A percentile compares a stretch with the other conserved stretches of the same genome.
These are phyloP conservation scores for Teunomyces gatunensis DNA, from an alignment of 805 yeast species.

Conservation along the genomic window DNA sequence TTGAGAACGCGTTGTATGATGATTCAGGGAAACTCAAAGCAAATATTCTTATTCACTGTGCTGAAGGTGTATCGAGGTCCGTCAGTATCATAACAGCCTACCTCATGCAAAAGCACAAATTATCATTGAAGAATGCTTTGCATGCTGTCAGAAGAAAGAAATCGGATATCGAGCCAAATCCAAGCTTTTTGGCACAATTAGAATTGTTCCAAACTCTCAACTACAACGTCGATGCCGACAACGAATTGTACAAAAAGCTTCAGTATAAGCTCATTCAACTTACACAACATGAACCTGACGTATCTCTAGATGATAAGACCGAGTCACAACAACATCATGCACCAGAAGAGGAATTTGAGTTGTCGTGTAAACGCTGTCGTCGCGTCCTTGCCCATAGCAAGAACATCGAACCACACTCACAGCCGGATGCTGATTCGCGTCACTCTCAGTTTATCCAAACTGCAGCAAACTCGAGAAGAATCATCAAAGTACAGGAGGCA, in stretches of 20 bases:
- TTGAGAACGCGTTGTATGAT: conserved; percentile 56
- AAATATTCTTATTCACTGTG: conserved; percentile 47
- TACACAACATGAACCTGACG: conserved; percentile 24
- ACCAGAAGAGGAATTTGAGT: conserved; percentile 23
- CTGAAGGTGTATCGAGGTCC: conserved; percentile 47
- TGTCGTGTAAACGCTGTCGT: conserved; percentile 85
- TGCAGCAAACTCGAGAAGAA: conserved; percentile 59
- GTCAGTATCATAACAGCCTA: conserved; percentile 46
- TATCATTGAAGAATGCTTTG: conserved; percentile 59
- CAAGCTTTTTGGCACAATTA: conserved; percentile 71
- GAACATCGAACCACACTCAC: conserved; percentile 61
- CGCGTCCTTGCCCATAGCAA: conserved; percentile 60
- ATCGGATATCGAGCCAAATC: conserved; percentile 65
- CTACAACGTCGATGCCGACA: conserved; percentile 22
- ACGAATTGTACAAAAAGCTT: conserved; percentile 25
- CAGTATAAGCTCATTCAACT: conserved; percentile 36
- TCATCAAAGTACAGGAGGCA: conserved; percentile 57
- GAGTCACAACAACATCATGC: conserved; percentile 8
- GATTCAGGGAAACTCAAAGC: conserved; percentile 23
- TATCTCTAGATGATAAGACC: conserved; percentile 19
- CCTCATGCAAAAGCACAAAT: conserved; percentile 51
- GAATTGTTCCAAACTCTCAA: conserved; percentile 49
- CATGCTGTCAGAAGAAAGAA: conserved; percentile 73
- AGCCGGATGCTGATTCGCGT: conserved; percentile 62
- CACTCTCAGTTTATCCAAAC: conserved; percentile 66